These are phyloP conservation scores for Chlorella vulgaris DNA, from an alignment of 139 green algal genomes.

Conservation along the genomic window DNA sequence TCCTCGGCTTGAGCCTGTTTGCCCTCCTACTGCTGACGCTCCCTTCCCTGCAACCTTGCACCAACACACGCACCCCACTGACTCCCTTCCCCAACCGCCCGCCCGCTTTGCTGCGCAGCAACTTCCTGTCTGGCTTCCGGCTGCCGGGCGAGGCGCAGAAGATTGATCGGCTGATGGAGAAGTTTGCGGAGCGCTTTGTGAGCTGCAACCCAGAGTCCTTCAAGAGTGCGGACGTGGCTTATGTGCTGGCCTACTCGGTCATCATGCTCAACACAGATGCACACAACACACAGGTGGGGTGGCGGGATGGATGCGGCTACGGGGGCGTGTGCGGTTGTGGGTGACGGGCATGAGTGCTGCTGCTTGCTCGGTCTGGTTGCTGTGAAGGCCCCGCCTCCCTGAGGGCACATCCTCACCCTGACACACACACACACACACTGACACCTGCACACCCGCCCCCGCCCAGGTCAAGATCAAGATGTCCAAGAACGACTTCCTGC, in stretches of 20 bases:
- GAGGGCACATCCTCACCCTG: not conserved
- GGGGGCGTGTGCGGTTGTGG: constrained; percentile 65
- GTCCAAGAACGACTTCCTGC: constrained; percentile 80
- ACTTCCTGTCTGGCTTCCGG: constrained; percentile 75
- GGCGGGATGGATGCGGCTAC: constrained; percentile 70
- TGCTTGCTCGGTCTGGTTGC: too few species aligned
- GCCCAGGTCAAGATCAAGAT: constrained; percentile 72
- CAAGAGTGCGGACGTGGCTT: constrained; percentile 94
- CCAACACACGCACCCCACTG: not conserved
- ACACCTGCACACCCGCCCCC: not conserved
- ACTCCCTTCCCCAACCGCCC: constrained; percentile 43
- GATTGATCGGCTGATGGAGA: constrained; percentile 99
- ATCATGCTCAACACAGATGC: constrained; percentile 99
- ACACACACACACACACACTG: not conserved
- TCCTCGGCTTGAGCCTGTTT: too few species aligned
- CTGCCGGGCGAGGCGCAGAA: constrained; percentile 98
- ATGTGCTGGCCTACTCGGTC: constrained; percentile 98
- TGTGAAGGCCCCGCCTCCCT: too few species aligned
- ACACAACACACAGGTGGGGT: constrained; percentile 86
- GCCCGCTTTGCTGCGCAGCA: constrained; percentile 28
- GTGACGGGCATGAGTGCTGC: not conserved
- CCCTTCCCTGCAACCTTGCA: too few species aligned
- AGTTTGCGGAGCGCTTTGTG: constrained; percentile 97
- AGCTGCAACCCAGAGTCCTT: constrained; percentile 92
- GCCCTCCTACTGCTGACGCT: too few species aligned